These are phyloP conservation scores for Carallia pectinifolia DNA, from an alignment of 345 rosid genomes.

Conservation along the genomic window DNA sequence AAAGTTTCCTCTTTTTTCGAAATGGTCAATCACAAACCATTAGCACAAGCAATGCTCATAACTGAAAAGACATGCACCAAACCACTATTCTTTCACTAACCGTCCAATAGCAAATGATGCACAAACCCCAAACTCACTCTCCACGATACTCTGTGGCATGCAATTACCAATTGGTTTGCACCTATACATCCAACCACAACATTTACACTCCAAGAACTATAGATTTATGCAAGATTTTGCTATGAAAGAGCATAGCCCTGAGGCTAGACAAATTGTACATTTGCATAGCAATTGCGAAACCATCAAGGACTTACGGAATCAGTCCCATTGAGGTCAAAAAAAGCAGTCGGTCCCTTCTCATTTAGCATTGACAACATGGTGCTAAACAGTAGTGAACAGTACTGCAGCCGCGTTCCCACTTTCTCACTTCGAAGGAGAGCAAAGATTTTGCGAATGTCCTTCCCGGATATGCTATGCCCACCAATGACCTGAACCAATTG, in stretches of 20 bases:
- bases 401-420: conserved; percentile 72
- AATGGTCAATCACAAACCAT: too few species aligned
- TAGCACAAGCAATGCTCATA: too few species aligned
- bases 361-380: conserved; percentile 84
- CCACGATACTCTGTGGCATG: not conserved
- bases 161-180: not conserved
- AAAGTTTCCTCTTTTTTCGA: too few species aligned
- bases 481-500: conserved; percentile 88
- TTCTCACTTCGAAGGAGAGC: conserved; percentile 94
- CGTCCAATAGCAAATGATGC: too few species aligned
- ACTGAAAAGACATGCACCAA: too few species aligned
- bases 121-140: too few species aligned
- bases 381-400: conserved; percentile 77
- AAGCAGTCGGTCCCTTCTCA: conserved; percentile 95
- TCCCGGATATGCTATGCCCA: conserved; percentile 98
- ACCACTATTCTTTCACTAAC: too few species aligned
- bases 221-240: not conserved
- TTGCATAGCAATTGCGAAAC: not conserved
- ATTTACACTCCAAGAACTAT: not conserved
- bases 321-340: conserved; percentile 83
- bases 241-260: not conserved
- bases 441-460: conserved; percentile 93
- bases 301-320: conserved; percentile 70
- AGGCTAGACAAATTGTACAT: not conserved
- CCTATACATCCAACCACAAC: not conserved